Base-by-base conservation (phyloP, 768 basidiomycete genomes). In the Leucocoprinus sp. region DNA sequence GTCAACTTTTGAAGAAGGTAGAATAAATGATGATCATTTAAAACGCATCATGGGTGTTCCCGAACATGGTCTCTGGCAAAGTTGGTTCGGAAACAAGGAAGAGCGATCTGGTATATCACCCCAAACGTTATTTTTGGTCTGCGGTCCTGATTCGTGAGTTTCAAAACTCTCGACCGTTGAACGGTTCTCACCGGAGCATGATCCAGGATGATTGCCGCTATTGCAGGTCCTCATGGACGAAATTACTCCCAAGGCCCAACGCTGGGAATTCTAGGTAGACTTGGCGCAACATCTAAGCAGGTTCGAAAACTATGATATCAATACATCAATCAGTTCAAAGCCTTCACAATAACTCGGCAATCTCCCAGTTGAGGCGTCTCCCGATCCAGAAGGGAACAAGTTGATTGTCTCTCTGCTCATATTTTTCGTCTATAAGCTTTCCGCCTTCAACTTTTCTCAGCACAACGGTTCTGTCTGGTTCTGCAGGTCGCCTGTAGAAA, bases 321-420 rank as follows among this genome's bases (percentile, higher is more conserved):
- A n/a, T 17, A 22, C 18, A 33, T 31, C 38, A 34, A 43, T 33
- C 39, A 15, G 22, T 12, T 19, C 18, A 29, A 34, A 18, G 18
- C n/a, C n/a, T 36, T 31, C 12, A 14, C n/a, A 23, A 23, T 15
- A 9, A 42, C 22, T 38, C 3, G 27, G 57, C 61, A 50, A 82
- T 70, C 58, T 76, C 71, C 93, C 93, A 98, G 7, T 68, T 68
- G 26, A 98, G 63, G 51, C 75, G 68, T 63, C 80, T 86, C 9
- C 91, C 93, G 7, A 84, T 79, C 85, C 88, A 87, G 66, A 97
- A 95, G 6, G 93, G 89, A 33, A 86, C 74, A 1, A 95, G 73
- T 21, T 56, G 70, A 22, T 78, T 73, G 17, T 68, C 66, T 12
- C 66, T 72, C 37, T 67, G 55, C 26, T 59, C 57, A 62, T 76